Base-by-base conservation (phyloP, 1,139 yeast species). In the Scheffersomyces quercinus region DNA sequence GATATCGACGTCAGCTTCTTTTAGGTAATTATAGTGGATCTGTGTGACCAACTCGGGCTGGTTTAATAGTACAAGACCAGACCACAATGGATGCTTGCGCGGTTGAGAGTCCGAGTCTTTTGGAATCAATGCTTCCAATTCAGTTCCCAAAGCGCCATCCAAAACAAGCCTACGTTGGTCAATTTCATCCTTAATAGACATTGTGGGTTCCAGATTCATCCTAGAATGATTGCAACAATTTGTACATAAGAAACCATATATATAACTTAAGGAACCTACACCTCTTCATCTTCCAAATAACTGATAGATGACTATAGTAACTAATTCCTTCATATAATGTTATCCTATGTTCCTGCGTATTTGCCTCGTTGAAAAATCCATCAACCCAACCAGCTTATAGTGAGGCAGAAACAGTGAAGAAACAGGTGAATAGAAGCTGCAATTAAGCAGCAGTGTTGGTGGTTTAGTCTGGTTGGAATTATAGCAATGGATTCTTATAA, bases 81-180 rank as follows among this genome's bases (percentile, higher is more conserved):
- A 80, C 93, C 91, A 85, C 13, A 85, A 65, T 4, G 73, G 71
- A 38, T 77, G 72, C 29, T 49, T 43, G 35, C 50, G 52, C 35
- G 56, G 56, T 29, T 54, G 58, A 37, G 51, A 42, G 12, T 43
- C 42, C 16, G 53, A 47, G 44, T 44, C 49, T 31, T 39, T 41
- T 12, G 58, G 54, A 12, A 54, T 45, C 28, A 47, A 39, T 10
- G 39, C 42, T 36, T 54, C 58, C 24, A 54, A 45, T 41, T 53
- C 53, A 6, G 58, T 52, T 6, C 58, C 58, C 15, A 54, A 40
- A 7, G 56, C 58, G 4, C 58, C 58, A 37, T 54, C 58, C 47
- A 54, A 37, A 5, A 50, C 56, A 37, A 52, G 46, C 16, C 38
- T 44, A 10, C 32, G 36, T n/a, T 20, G 16, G 36, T 37, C 31